A percentile compares a stretch with the other conserved stretches of the same genome.
Conservation (phyloP, 2,329 filamentous ascomycete species). For the Exophiala dermatitidis region DNA sequence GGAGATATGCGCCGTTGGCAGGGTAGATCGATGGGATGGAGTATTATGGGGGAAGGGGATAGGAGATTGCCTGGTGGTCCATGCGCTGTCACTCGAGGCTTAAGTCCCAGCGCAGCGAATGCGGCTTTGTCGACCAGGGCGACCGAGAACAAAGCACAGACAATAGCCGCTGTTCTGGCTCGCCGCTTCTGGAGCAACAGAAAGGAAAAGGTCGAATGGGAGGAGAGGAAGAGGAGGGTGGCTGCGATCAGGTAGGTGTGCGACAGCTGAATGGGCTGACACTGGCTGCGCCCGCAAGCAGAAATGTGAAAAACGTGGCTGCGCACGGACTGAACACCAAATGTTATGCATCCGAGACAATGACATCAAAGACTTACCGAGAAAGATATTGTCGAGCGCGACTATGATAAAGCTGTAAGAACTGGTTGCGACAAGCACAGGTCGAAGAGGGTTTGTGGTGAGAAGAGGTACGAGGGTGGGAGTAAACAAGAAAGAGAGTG, state of each 20-base stretch:
- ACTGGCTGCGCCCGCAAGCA: background rate
- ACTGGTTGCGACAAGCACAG: background rate
- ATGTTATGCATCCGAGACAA: background rate
- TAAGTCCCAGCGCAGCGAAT: slow-evolving; percentile 1
- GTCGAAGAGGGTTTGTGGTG: background rate
- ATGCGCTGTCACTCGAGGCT: slow-evolving; percentile 14
- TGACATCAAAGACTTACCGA: background rate
- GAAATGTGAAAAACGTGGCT: background rate
- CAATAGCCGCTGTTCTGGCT: slow-evolving; percentile 7
- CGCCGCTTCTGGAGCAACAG: slow-evolving; percentile 17
- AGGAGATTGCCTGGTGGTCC: slow-evolving; percentile 19
- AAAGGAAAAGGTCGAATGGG: background rate
- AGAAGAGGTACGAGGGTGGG: too few relatives aligned
- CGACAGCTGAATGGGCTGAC: background rate
- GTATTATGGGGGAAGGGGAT: background rate
- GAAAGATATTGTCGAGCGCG: background rate
- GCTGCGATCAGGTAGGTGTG: background rate
- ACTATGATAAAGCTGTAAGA: background rate
- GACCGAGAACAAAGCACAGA: slow-evolving; percentile 21
- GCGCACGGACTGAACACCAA: background rate
- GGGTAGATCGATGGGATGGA: background rate
- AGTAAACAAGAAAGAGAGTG: background rate
- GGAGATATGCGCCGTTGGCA: slow-evolving; percentile 7
- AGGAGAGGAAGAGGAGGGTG: background rate
- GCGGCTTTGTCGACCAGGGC: slow-evolving; percentile 19